Percentiles rank a stretch among this genome's conserved stretches.
phyloP scores from a whole-genome alignment of 345 rosid species.

The Salix exigua region DNA sequence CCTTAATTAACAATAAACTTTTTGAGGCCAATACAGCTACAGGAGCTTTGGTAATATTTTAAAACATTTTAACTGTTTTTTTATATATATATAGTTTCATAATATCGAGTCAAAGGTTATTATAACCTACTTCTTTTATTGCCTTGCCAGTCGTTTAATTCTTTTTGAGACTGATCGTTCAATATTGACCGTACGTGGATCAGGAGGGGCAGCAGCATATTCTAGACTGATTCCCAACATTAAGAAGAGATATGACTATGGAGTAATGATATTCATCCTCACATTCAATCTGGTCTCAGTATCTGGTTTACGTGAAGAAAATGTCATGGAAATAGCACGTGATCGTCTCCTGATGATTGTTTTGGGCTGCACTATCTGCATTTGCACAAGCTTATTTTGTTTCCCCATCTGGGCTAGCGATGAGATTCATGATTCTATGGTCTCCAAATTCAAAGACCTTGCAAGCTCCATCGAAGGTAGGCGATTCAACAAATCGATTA shows the following conservation, averaged over 20 bases:
- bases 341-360: conserved; percentile 60
- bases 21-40: neutral
- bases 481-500: neutral
- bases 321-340: conserved; percentile 52
- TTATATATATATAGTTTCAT: no score
- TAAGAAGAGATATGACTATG: conserved; percentile 66
- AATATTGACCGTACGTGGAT: no score
- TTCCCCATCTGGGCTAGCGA: conserved; percentile 89
- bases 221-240: conserved; percentile 51
- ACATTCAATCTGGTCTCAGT: conserved; percentile 73
- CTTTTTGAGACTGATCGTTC: no score
- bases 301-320: conserved; percentile 55
- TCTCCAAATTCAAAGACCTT: conserved; percentile 52
- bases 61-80: no score
- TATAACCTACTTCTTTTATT: no score
- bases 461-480: conserved; percentile 69
- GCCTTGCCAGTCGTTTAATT: no score
- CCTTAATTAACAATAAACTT: neutral
- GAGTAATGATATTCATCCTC: conserved; percentile 67
- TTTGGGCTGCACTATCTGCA: conserved; percentile 63
- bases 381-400: conserved; percentile 49
- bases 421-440: conserved; percentile 63
- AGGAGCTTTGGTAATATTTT: neutral
- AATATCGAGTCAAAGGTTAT: no score
- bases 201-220: conserved; percentile 71